These are phyloP conservation scores for Russula dissimulans DNA, from an alignment of 768 basidiomycete species.

Conservation along the genomic window DNA sequence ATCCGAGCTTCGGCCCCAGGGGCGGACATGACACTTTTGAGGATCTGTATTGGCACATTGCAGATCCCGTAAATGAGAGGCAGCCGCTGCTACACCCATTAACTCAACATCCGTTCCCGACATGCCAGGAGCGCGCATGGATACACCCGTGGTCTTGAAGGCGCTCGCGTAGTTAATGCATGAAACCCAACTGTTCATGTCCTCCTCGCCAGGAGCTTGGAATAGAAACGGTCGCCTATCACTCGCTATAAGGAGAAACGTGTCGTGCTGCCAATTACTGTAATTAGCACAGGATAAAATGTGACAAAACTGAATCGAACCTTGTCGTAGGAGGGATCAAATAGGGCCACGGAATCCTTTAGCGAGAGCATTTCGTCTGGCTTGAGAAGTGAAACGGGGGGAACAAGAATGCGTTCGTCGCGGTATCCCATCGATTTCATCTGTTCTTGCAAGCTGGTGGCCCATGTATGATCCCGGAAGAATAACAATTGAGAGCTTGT, in stretches of 20 bases:
- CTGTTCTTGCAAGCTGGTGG: slow-evolving; percentile 37
- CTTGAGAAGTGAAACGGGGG: slow-evolving; percentile 41
- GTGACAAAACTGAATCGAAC: slow-evolving; percentile 33
- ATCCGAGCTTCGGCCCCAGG: slow-evolving; percentile 30
- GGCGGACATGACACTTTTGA: slow-evolving; percentile 20
- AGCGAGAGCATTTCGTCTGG: slow-evolving; percentile 84
- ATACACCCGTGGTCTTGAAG: slow-evolving; percentile 77
- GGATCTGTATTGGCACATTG: slow-evolving; percentile 30
- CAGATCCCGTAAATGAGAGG: slow-evolving; percentile 69
- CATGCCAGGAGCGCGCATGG: slow-evolving; percentile 69
- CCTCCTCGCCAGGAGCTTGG: slow-evolving; percentile 56
- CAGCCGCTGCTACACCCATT: slow-evolving; percentile 78
- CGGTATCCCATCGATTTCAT: slow-evolving; percentile 23
- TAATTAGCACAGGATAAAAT: background rate
- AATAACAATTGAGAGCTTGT: slow-evolving; percentile 88
- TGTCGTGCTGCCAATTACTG: slow-evolving; percentile 30
- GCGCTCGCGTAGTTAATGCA: slow-evolving; percentile 90
- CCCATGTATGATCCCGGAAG: slow-evolving; percentile 66
- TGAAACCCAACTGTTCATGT: slow-evolving; percentile 86
- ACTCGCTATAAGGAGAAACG: slow-evolving; percentile 68
- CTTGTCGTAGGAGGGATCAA: slow-evolving; percentile 69
- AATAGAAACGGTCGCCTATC: slow-evolving; percentile 78
- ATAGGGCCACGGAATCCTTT: slow-evolving; percentile 69
- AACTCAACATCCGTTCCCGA: slow-evolving; percentile 61
- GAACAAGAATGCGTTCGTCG: slow-evolving; percentile 28